These are phyloP conservation scores for Agrocybe chaxingu DNA, from an alignment of 768 basidiomycete genomes.

Conservation along the genomic window DNA sequence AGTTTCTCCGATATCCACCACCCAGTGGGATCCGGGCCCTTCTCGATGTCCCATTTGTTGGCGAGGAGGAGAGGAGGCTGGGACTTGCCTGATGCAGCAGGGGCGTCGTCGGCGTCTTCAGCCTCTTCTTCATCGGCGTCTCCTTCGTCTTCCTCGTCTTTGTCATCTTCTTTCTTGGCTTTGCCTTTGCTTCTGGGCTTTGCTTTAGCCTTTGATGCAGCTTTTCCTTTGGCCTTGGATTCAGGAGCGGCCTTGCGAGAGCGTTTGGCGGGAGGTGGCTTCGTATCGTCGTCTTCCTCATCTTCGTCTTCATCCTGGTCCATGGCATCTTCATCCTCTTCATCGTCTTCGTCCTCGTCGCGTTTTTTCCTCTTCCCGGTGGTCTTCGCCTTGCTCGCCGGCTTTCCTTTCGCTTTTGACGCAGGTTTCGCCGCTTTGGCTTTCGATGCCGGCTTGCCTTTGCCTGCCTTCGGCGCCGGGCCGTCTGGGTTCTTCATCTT, in stretches of 20 bases:
- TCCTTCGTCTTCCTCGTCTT: slow-evolving; percentile 23
- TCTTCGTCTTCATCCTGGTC: slow-evolving; percentile 29
- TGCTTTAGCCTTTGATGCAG: no score
- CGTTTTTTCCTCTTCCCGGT: slow-evolving; percentile 20
- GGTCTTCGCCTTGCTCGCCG: background rate
- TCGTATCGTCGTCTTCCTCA: slow-evolving; percentile 28
- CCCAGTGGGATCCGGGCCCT: slow-evolving; percentile 49
- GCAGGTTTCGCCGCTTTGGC: slow-evolving; percentile 9
- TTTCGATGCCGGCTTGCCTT: slow-evolving; percentile 11
- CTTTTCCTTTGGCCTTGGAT: background rate
- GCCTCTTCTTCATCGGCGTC: slow-evolving; percentile 28
- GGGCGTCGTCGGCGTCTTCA: slow-evolving; percentile 26
- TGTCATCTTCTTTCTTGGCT: slow-evolving; percentile 18
- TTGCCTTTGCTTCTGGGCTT: slow-evolving; percentile 12
- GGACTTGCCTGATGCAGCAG: slow-evolving; percentile 24
- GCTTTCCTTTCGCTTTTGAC: background rate
- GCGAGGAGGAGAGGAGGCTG: slow-evolving; percentile 49
- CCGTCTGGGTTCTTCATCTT: slow-evolving; percentile 39
- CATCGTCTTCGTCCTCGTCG: slow-evolving; percentile 27
- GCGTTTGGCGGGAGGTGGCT: slow-evolving; percentile 10
- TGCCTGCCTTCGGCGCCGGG: slow-evolving; percentile 15
- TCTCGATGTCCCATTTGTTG: slow-evolving; percentile 55
- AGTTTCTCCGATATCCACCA: slow-evolving; percentile 66
- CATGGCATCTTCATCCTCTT: slow-evolving; percentile 26
- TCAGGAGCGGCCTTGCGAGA: slow-evolving; percentile 11